A percentile compares a stretch with the other conserved stretches of the same genome.
Conservation (phyloP, 352 stramenopile genomes). For the Phytophthora palmivora region DNA sequence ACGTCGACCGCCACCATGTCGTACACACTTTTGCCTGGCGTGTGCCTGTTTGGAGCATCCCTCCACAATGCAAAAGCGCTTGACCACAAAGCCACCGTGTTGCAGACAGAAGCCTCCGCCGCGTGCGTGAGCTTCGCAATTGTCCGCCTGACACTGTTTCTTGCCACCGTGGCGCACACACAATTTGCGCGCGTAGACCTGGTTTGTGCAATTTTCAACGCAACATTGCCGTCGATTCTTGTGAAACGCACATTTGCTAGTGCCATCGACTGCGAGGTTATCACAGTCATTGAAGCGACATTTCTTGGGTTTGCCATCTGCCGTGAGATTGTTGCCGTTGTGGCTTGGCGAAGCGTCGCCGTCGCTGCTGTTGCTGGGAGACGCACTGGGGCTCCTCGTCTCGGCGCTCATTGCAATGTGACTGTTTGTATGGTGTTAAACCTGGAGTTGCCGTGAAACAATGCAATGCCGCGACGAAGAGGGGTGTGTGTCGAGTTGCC, state of each 20-base stretch:
- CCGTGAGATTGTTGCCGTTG: slow-evolving; percentile 11
- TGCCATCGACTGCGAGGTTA: slow-evolving; percentile 74
- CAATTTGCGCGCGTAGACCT: slow-evolving; percentile 84
- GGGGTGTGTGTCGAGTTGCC: slow-evolving; percentile 42
- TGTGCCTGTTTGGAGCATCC: slow-evolving; percentile 83
- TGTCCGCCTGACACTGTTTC: slow-evolving; percentile 80
- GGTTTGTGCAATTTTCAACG: slow-evolving; percentile 84
- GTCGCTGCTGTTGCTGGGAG: slow-evolving; percentile 35
- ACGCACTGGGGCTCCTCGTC: slow-evolving; percentile 39
- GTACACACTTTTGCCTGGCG: slow-evolving; percentile 78
- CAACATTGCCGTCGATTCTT: slow-evolving; percentile 86
- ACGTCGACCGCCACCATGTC: slow-evolving; percentile 69
- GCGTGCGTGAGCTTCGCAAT: slow-evolving; percentile 76
- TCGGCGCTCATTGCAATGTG: slow-evolving; percentile 38
- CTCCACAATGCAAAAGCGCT: slow-evolving; percentile 85
- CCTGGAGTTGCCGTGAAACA: slow-evolving; percentile 11
- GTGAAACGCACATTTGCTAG: slow-evolving; percentile 82
- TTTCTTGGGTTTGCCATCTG: slow-evolving; percentile 55
- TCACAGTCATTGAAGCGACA: slow-evolving; percentile 87
- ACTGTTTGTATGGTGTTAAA: slow-evolving; percentile 12
- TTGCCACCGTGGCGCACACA: slow-evolving; percentile 85
- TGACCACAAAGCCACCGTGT: slow-evolving; percentile 83
- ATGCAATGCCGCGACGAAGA: slow-evolving; percentile 41
- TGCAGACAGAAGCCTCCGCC: slow-evolving; percentile 79
- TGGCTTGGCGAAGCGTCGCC: slow-evolving; percentile 22